Base-by-base conservation (phyloP, 129 eudicot species). In the Calendula officinalis region DNA sequence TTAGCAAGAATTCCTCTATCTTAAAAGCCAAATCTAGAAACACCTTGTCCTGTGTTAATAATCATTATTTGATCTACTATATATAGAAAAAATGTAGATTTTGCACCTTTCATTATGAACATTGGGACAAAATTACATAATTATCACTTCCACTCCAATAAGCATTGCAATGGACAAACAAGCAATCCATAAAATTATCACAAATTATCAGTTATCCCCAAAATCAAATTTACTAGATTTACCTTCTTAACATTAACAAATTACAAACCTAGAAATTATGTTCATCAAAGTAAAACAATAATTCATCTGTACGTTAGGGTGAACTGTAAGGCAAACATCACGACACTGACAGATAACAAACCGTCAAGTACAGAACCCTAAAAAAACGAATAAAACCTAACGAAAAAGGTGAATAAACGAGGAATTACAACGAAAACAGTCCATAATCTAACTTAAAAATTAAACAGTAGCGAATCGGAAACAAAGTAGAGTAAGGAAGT, bases 341-440 rank as follows among this genome's bases (percentile, higher is more conserved):
- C 12, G 22, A 15, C 3, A 72, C 48, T 34, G 13, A 36, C 55
- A 71, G 43, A 50, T 52, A 37, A 44, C 16, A 48, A 30, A 53
- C 6, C 48, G 38, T 46, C 65, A 62, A 55, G 62, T 40, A 62
- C 56, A 69, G 63, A 76, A 62, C 76, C 80, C 80, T 76, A 69
- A 47, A 55, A 54, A 27, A 4, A 68, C 1, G 30, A 22, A 66
- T 40, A 47, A 58, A 74, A 65, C 11, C 33, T 38, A 46, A 45
- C 68, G 17, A 4, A 46, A n/a, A 30, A 33, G 15, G 11, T 37
- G 12, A 35, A 56, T 9, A 56, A 12, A 56, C 52, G 50, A 75
- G 17, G 30, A n/a, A 11, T 34, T 53, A 63, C 39, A 64, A 8
- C 60, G 14, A 55, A 55, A 35, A n/a, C 66, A 13, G 59, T 17